Percentiles rank a stretch among this genome's conserved stretches.
Conservation (phyloP, 1,139 yeast genomes). For the Candida pseudoviswanathii region DNA sequence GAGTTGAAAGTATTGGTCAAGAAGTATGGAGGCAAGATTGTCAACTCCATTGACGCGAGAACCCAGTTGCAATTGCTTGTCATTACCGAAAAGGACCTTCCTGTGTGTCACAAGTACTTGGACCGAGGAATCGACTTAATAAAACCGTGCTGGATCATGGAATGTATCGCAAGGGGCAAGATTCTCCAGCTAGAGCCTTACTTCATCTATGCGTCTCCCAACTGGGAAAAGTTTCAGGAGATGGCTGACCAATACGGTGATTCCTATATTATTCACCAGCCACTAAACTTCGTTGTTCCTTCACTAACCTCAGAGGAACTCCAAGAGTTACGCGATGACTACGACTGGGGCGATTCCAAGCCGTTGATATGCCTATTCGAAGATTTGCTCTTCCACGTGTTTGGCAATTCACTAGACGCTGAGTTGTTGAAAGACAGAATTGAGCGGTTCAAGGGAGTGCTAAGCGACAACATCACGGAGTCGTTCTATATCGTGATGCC, state of each 20-base stretch:
- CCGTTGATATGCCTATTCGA: slow-evolving; percentile 26
- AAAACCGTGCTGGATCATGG: slow-evolving; percentile 71
- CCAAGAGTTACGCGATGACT: slow-evolving; percentile 10
- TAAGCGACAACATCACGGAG: slow-evolving; percentile 17
- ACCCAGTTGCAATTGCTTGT: slow-evolving; percentile 26
- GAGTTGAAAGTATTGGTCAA: slow-evolving; percentile 43
- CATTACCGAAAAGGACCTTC: slow-evolving; percentile 53
- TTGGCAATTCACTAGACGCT: slow-evolving; percentile 13
- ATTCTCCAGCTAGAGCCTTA: slow-evolving; percentile 62
- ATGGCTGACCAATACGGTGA: slow-evolving; percentile 57
- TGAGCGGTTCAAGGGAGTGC: slow-evolving; percentile 34
- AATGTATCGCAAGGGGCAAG: slow-evolving; percentile 50
- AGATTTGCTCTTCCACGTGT: slow-evolving; percentile 26
- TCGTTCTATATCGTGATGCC: slow-evolving; percentile 30
- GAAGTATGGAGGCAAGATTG: slow-evolving; percentile 52
- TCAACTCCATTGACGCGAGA: slow-evolving; percentile 18
- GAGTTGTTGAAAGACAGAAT: slow-evolving; percentile 24
- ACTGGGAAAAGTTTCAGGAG: slow-evolving; percentile 12
- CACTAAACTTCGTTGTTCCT: slow-evolving; percentile 12
- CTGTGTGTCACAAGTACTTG: slow-evolving; percentile 45
- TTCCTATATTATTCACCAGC: slow-evolving; percentile 41
- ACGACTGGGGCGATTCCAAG: slow-evolving; percentile 14
- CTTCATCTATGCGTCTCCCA: slow-evolving; percentile 43
- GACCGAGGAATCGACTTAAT: slow-evolving; percentile 59
- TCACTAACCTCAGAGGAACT: slow-evolving; percentile 7